These are phyloP conservation scores for Psilocybe azurescens DNA, from an alignment of 768 basidiomycete species.

Conservation along the genomic window DNA sequence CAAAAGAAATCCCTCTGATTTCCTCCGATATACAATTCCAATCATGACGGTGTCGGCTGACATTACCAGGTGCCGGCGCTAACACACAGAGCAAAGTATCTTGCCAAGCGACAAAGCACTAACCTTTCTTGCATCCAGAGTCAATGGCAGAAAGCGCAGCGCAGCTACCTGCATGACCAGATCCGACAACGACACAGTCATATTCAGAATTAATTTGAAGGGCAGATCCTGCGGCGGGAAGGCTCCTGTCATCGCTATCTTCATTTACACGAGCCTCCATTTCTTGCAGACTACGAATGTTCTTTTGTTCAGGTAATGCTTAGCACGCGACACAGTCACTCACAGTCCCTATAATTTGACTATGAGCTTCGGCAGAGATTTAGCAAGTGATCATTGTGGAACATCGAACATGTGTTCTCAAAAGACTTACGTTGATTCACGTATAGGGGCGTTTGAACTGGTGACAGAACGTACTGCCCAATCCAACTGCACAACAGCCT, in stretches of 20 bases:
- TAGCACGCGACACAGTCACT: too few relatives aligned
- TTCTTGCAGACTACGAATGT: background rate
- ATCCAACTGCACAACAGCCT: background rate
- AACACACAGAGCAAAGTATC: background rate
- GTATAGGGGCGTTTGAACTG: background rate
- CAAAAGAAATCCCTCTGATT: background rate
- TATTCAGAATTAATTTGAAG: slow-evolving; percentile 24
- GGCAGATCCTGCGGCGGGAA: background rate
- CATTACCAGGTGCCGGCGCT: too few relatives aligned
- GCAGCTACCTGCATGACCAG: slow-evolving; percentile 71
- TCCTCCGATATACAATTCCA: too few relatives aligned
- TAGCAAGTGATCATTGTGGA: background rate
- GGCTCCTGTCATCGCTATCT: background rate
- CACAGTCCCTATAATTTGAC: background rate
- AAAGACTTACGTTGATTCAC: background rate
- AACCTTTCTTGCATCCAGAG: slow-evolving; percentile 58
- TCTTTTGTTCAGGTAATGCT: background rate
- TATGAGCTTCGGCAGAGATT: background rate
- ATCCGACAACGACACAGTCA: slow-evolving; percentile 69
- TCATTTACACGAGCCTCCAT: background rate
- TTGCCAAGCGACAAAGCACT: slow-evolving; percentile 2
- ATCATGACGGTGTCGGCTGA: too few relatives aligned
- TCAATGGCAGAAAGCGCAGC: slow-evolving; percentile 67
- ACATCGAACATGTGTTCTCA: background rate
- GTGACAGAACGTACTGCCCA: background rate